phyloP scores from a whole-genome alignment of 2,329 filamentous ascomycete species.

The Neonectria coccinea region DNA sequence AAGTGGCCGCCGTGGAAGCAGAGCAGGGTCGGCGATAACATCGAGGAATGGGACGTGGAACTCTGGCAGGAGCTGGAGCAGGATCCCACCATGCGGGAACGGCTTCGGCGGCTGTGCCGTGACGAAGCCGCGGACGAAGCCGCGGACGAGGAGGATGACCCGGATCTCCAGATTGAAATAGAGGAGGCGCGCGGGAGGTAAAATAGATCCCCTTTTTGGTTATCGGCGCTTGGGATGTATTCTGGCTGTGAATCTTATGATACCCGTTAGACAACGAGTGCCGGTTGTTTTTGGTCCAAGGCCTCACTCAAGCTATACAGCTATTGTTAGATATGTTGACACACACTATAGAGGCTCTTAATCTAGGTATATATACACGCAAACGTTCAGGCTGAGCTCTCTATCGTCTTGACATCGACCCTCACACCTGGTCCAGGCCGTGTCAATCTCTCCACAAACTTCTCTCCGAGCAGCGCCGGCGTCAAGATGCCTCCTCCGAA shows the following conservation, averaged over 20 bases:
- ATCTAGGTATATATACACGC: slow-evolving; percentile 19
- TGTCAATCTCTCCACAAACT: slow-evolving; percentile 28
- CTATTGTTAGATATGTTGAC: slow-evolving; percentile 5
- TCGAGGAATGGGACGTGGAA: slow-evolving; percentile 65
- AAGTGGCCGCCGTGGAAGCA: slow-evolving; percentile 58
- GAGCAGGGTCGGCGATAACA: slow-evolving; percentile 50
- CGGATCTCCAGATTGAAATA: slow-evolving; percentile 36
- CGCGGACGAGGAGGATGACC: slow-evolving; percentile 41
- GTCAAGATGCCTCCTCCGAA: slow-evolving; percentile 38
- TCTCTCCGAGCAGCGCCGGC: slow-evolving; percentile 34
- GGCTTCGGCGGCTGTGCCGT: slow-evolving; percentile 56
- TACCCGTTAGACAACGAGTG: slow-evolving; percentile 41
- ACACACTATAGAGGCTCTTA: slow-evolving; percentile 9
- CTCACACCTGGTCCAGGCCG: slow-evolving; percentile 19
- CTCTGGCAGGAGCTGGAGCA: slow-evolving; percentile 71
- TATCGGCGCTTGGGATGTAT: slow-evolving; percentile 21
- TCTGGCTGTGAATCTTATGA: slow-evolving; percentile 34
- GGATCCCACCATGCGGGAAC: slow-evolving; percentile 58
- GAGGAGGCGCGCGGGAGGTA: slow-evolving; percentile 33
- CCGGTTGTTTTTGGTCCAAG: slow-evolving; percentile 20
- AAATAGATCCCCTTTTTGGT: neutral
- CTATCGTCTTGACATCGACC: slow-evolving; percentile 27
- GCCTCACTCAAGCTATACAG: slow-evolving; percentile 16
- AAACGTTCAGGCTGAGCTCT: neutral
- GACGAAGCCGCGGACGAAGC: slow-evolving; percentile 51